Evolutionary conservation across 192 early-diverging fungal species (phyloP).

Genomic region (Coemansia sp.): DNA sequence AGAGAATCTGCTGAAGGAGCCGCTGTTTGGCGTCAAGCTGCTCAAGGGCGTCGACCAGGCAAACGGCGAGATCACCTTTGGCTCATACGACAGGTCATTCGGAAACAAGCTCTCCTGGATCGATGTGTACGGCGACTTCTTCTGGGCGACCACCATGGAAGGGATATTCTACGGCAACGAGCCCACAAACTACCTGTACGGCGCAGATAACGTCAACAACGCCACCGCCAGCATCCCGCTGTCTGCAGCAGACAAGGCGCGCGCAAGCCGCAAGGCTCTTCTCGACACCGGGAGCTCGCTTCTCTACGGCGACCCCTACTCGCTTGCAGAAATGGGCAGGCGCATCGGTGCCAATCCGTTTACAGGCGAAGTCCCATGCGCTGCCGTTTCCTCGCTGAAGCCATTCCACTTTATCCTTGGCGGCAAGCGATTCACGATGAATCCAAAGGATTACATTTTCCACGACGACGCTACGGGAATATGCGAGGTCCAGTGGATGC

Average conservation of each 20-base stretch:
- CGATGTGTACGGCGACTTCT: slow-evolving; percentile 55
- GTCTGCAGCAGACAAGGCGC: slow-evolving; percentile 24
- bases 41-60: slow-evolving; percentile 27
- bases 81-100: slow-evolving; percentile 51
- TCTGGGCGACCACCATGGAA: slow-evolving; percentile 60
- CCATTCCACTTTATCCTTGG: slow-evolving; percentile 51
- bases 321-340: slow-evolving; percentile 44
- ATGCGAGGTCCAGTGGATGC: slow-evolving; percentile 58
- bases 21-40: slow-evolving; percentile 49
- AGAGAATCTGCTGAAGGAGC: slow-evolving; percentile 35
- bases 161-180: slow-evolving; percentile 53
- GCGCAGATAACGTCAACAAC: slow-evolving; percentile 43
- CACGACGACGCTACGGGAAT: slow-evolving; percentile 38
- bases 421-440: slow-evolving; percentile 48
- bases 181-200: slow-evolving; percentile 47
- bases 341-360: slow-evolving; percentile 45
- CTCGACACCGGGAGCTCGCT: slow-evolving; percentile 54
- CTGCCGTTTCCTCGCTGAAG: slow-evolving; percentile 31
- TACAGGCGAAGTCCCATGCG: slow-evolving; percentile 44
- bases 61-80: slow-evolving; percentile 57
- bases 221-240: slow-evolving; percentile 9
- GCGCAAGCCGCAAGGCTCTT: slow-evolving; percentile 51
- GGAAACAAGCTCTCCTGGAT: slow-evolving; percentile 55
- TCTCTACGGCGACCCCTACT: slow-evolving; percentile 47
- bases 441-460: slow-evolving; percentile 46